A percentile compares a stretch with the other conserved stretches of the same genome.
These are phyloP conservation scores for Botrytis hyacinthi DNA, from an alignment of 2,329 filamentous ascomycete genomes.

Conservation along the genomic window DNA sequence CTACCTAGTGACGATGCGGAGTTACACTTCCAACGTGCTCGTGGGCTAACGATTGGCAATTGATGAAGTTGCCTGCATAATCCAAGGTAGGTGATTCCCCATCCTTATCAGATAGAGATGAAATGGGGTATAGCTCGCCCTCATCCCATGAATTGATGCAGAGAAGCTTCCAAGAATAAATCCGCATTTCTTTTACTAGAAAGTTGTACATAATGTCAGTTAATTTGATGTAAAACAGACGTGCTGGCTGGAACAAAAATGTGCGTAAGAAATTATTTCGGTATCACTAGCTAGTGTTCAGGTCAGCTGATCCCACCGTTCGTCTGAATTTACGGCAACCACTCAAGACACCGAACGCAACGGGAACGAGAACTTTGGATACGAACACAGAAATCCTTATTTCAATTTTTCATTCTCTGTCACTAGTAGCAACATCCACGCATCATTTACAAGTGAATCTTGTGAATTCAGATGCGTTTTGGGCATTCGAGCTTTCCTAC, in stretches of 20 bases:
- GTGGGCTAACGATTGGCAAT: conserved; percentile 11
- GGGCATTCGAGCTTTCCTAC: background rate
- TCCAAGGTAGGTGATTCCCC: background rate
- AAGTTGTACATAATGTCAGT: background rate
- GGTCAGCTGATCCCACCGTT: background rate
- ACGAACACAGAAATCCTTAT: background rate
- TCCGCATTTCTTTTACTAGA: background rate
- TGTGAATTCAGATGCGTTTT: conserved; percentile 34
- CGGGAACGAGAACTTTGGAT: background rate
- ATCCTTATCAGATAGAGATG: background rate
- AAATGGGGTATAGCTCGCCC: background rate
- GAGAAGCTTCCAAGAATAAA: background rate
- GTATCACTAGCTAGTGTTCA: background rate
- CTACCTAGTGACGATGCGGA: background rate
- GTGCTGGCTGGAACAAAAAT: background rate
- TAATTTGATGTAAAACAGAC: background rate
- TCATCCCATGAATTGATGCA: no score
- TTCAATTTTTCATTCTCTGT: background rate
- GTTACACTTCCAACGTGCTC: background rate
- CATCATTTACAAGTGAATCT: conserved; percentile 42
- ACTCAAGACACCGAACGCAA: background rate
- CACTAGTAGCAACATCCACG: background rate
- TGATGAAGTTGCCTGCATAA: background rate
- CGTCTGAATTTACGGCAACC: background rate
- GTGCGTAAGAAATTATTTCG: background rate